Evolutionary conservation across 2,329 filamentous ascomycete genomes (phyloP).

Genomic region (Polychaeton citri): DNA sequence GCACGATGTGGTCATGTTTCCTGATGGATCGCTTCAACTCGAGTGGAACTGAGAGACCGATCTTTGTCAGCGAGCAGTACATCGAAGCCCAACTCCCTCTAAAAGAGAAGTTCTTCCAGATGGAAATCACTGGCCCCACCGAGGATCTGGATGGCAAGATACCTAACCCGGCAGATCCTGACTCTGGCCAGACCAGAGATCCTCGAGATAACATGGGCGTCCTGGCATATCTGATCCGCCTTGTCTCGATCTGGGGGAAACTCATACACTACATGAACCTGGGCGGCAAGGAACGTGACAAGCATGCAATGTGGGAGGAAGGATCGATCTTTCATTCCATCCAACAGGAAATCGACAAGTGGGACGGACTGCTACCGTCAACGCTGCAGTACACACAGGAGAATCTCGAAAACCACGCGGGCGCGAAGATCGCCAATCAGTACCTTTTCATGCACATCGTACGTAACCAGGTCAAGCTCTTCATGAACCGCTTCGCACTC

Average conservation of each 20-base stretch:
- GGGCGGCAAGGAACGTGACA: constrained; percentile 69
- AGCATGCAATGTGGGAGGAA: constrained; percentile 65
- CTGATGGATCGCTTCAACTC: constrained; percentile 97
- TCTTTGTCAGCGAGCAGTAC: constrained; percentile 80
- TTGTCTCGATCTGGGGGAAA: constrained; percentile 78
- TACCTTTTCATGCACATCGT: constrained; percentile 87
- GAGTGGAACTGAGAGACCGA: constrained; percentile 81
- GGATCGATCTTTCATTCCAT: constrained; percentile 65
- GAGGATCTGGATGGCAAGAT: constrained; percentile 66
- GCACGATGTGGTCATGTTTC: constrained; percentile 98
- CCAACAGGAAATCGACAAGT: constrained; percentile 55
- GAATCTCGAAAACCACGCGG: constrained; percentile 73
- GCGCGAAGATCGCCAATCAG: constrained; percentile 76
- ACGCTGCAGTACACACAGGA: constrained; percentile 62
- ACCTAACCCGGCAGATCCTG: constrained; percentile 46
- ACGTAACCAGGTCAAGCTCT: constrained; percentile 78
- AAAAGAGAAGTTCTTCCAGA: constrained; percentile 76
- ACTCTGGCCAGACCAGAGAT: constrained; percentile 51
- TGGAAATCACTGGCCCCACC: constrained; percentile 80
- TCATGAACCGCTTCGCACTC: constrained; percentile 78
- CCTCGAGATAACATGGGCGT: constrained; percentile 83
- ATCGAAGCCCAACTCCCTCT: constrained; percentile 83
- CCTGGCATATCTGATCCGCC: constrained; percentile 74
- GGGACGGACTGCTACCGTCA: constrained; percentile 56
- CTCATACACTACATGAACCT: constrained; percentile 85